phyloP scores from a whole-genome alignment of 805 yeast genomes.

The Blastobotrys americana region DNA sequence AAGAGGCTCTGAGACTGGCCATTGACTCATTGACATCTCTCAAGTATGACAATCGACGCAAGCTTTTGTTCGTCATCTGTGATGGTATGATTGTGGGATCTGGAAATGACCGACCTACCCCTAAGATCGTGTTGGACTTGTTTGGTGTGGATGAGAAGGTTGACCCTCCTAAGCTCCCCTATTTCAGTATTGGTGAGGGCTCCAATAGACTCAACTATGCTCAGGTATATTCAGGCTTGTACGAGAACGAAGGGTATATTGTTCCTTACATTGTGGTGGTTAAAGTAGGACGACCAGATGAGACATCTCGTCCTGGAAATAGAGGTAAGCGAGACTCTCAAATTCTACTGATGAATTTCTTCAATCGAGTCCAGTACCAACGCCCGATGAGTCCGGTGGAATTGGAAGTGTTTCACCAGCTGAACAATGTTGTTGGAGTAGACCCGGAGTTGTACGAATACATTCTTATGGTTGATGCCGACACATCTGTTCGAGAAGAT shows the following conservation, averaged over 20 bases:
- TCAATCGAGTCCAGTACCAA: slow-evolving; percentile 52
- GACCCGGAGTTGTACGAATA: slow-evolving; percentile 55
- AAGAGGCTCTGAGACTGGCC: slow-evolving; percentile 46
- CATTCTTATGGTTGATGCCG: slow-evolving; percentile 57
- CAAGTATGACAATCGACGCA: slow-evolving; percentile 50
- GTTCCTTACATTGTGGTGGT: slow-evolving; percentile 49
- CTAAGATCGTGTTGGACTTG: slow-evolving; percentile 43
- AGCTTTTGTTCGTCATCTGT: slow-evolving; percentile 48
- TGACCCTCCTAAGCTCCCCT: slow-evolving; percentile 46
- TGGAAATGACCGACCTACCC: slow-evolving; percentile 52
- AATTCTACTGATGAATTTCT: slow-evolving; percentile 48
- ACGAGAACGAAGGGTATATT: slow-evolving; percentile 47
- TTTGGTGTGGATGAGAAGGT: slow-evolving; percentile 41
- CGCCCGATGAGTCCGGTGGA: slow-evolving; percentile 55
- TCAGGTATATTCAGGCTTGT: slow-evolving; percentile 55
- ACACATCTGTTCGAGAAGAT: slow-evolving; percentile 48
- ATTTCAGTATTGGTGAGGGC: slow-evolving; percentile 56
- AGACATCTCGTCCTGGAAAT: slow-evolving; percentile 47
- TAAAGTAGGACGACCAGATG: slow-evolving; percentile 51
- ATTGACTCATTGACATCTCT: slow-evolving; percentile 51
- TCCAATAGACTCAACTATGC: slow-evolving; percentile 53
- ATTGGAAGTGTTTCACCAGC: slow-evolving; percentile 44
- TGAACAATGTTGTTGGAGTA: slow-evolving; percentile 52
- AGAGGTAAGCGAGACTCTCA: slow-evolving; percentile 63
- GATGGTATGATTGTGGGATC: slow-evolving; percentile 56